Evolutionary conservation across 768 basidiomycete species (phyloP), one percentile per base, ranked within the genome.

Genomic region (Solioccasus polychromus): DNA sequence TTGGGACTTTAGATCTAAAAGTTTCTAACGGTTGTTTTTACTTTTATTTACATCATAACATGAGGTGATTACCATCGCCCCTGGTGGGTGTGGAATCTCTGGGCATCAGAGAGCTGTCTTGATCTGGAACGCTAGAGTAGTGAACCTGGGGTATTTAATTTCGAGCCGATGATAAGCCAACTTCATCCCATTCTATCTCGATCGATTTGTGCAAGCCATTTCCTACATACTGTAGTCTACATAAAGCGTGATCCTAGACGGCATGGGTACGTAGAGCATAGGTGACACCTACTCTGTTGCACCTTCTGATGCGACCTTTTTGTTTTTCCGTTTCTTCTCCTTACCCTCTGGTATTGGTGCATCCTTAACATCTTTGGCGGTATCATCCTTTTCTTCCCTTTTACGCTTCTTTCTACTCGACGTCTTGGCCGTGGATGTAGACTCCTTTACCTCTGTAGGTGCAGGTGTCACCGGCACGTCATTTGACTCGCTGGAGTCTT

Each of bases 291-390:
- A 55, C 31, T 28, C 41, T 20, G 39, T 44, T 1, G 35, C 35
- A 18, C 22, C 30, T 12, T 50, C 38, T 10, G 35, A 24, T 18
- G 10, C 25, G 15, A 48, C 50, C 29, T 50, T 43, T 39, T 48
- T 53, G 8, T 41, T 44, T 37, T 68, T 62, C 32, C 64, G 54
- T 42, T 64, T 68, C 54, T 64, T 63, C 52, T 67, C 60, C 45
- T 64, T 48, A n/a, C 41, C 50, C 53, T 31, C 56, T 50, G 30
- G 54, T 58, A 25, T 48, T 45, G 15, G 47, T 48, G 18, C 54
- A 34, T 22, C 49, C 8, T 44, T 15, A 2, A 34, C 44, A 25
- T 53, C 60, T 28, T 47, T 35, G 15, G 31, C 6, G 15, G 34
- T 8, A n/a, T 4, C 32, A 8, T 36, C 46, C 32, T 52, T 50